phyloP scores from a whole-genome alignment of 2,329 filamentous ascomycete species.

The Aureobasidium sp. region DNA sequence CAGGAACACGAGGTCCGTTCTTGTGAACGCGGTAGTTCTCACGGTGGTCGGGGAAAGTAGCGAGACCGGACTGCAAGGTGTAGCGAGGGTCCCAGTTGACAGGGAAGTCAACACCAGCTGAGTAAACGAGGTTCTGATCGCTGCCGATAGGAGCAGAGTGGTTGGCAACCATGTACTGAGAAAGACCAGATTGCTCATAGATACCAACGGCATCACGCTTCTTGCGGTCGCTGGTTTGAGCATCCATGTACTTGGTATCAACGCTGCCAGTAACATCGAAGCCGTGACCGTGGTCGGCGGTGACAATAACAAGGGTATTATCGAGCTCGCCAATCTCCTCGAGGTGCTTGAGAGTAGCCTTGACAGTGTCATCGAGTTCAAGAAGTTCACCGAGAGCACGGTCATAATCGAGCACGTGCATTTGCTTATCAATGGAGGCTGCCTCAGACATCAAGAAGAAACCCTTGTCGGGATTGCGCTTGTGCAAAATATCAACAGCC shows the following conservation, averaged over 20 bases:
- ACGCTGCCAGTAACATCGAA: slow-evolving; percentile 80
- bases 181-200: slow-evolving; percentile 65
- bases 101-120: slow-evolving; percentile 67
- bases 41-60: slow-evolving; percentile 62
- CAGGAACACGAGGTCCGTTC: slow-evolving; percentile 53
- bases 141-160: slow-evolving; percentile 69
- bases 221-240: slow-evolving; percentile 55
- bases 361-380: slow-evolving; percentile 76
- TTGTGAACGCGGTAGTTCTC: slow-evolving; percentile 69
- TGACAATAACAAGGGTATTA: slow-evolving; percentile 70
- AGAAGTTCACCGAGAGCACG: slow-evolving; percentile 76
- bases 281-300: slow-evolving; percentile 82
- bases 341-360: slow-evolving; percentile 64
- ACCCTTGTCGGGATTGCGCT: slow-evolving; percentile 47
- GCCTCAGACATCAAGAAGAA: slow-evolving; percentile 87
- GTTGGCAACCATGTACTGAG: slow-evolving; percentile 61
- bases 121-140: slow-evolving; percentile 47
- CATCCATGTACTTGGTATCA: slow-evolving; percentile 67
- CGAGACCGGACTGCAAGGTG: slow-evolving; percentile 64
- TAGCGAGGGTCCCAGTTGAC: slow-evolving; percentile 79
- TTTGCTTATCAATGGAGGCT: slow-evolving; percentile 81
- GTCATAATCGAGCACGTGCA: slow-evolving; percentile 80
- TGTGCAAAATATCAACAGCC: slow-evolving; percentile 69
- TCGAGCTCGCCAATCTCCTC: slow-evolving; percentile 57
- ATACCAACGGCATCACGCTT: slow-evolving; percentile 69